Evolutionary conservation across 176 grass and related monocot species (phyloP).

Genomic region (Echinochloa phyllopogon): DNA sequence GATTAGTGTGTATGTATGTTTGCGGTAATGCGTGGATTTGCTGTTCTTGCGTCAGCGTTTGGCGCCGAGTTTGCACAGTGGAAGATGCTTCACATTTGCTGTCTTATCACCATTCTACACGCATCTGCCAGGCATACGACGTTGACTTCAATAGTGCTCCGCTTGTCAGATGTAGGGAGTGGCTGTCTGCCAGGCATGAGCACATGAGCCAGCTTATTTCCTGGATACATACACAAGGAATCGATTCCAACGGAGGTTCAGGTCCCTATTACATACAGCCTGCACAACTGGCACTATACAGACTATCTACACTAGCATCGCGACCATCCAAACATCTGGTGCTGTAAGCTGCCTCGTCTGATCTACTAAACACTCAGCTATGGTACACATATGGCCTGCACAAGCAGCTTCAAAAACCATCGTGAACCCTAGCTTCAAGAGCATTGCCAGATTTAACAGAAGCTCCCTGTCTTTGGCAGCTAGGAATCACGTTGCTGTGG

Average conservation of each 20-base stretch:
- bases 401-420: not conserved
- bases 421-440: not conserved
- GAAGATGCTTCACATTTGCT: no score
- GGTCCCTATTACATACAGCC: slow-evolving; percentile 17
- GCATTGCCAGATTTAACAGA: not conserved
- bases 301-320: slow-evolving; percentile 32
- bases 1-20: no score
- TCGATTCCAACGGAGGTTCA: not conserved
- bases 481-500: not conserved
- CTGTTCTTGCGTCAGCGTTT: no score
- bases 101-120: no score
- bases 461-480: not conserved
- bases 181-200: not conserved
- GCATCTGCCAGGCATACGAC: no score
- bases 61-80: no score
- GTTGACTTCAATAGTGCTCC: no score
- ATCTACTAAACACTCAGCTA: slow-evolving; percentile 39
- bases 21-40: no score
- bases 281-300: slow-evolving; percentile 38
- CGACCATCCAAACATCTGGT: not conserved
- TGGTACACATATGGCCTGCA: slow-evolving; percentile 35
- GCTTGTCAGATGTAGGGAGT: no score
- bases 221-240: not conserved
- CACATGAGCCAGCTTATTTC: slow-evolving; percentile 6
- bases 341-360: slow-evolving; percentile 12